A percentile compares a stretch with the other conserved stretches of the same genome.
phyloP scores from a whole-genome alignment of 495 filamentous ascomycete species.

The Daldinia caldariorum region DNA sequence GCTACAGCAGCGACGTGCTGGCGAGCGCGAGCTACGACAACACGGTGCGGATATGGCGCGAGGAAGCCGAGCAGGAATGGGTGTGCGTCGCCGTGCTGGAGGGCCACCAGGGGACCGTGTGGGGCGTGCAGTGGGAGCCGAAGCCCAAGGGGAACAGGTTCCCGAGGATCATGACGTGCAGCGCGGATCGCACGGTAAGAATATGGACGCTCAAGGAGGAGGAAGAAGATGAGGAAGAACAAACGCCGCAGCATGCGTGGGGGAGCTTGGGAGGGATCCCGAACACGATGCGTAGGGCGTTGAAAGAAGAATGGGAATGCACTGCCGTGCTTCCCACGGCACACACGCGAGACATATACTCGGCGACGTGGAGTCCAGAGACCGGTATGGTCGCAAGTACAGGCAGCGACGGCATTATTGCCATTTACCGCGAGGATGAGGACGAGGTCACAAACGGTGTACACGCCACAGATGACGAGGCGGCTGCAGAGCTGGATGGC shows the following conservation, averaged over 20 bases:
- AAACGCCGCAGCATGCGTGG: slow-evolving; percentile 47
- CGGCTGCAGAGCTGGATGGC: slow-evolving; percentile 49
- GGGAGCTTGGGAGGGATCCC: slow-evolving; percentile 64
- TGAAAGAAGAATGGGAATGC: slow-evolving; percentile 84
- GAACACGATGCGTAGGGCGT: slow-evolving; percentile 79
- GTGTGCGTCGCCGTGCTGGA: slow-evolving; percentile 82
- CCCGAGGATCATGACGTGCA: slow-evolving; percentile 77
- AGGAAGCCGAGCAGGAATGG: slow-evolving; percentile 91
- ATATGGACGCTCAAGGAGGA: slow-evolving; percentile 77
- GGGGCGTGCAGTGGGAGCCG: slow-evolving; percentile 85
- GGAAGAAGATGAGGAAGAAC: slow-evolving; percentile 54
- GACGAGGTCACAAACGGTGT: slow-evolving; percentile 22
- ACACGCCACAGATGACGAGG: slow-evolving; percentile 40
- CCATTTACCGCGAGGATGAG: slow-evolving; percentile 74
- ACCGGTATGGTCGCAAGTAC: slow-evolving; percentile 81
- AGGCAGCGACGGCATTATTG: slow-evolving; percentile 85
- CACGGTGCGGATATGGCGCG: slow-evolving; percentile 85
- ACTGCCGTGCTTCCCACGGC: slow-evolving; percentile 73
- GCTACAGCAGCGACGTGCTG: slow-evolving; percentile 68
- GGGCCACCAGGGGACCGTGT: slow-evolving; percentile 84
- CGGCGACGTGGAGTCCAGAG: slow-evolving; percentile 78
- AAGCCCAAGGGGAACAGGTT: slow-evolving; percentile 52
- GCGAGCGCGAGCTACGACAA: slow-evolving; percentile 93
- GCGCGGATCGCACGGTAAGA: slow-evolving; percentile 79
- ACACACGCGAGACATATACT: slow-evolving; percentile 85